Conservation (phyloP, 2,329 filamentous ascomycete species). For the Colletotrichum orchidophilum region DNA sequence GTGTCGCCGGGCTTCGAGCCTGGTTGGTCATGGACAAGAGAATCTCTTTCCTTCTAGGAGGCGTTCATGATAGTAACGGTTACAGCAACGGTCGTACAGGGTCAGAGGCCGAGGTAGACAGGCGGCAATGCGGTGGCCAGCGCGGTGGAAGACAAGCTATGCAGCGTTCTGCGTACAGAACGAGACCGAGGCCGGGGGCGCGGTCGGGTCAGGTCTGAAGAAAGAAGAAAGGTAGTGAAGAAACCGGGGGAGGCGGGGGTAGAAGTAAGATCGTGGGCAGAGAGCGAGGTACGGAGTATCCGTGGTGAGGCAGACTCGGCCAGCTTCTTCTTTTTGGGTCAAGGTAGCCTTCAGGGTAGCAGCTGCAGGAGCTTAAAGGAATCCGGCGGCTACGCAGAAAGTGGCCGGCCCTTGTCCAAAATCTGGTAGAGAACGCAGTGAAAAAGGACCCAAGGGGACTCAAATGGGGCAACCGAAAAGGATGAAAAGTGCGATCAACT, state of each 20-base stretch:
- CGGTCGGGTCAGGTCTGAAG: slow-evolving; percentile 6
- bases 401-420: slow-evolving; percentile 20
- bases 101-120: slow-evolving; percentile 9
- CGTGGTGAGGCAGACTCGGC: background rate
- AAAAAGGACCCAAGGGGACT: slow-evolving; percentile 4
- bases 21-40: slow-evolving; percentile 19
- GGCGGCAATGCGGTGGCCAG: slow-evolving; percentile 29
- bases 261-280: slow-evolving; percentile 9
- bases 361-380: slow-evolving; percentile 29
- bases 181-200: slow-evolving; percentile 30
- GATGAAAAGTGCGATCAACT: slow-evolving; percentile 30
- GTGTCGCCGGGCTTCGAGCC: slow-evolving; percentile 32
- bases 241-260: slow-evolving; percentile 23
- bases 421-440: slow-evolving; percentile 12
- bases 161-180: slow-evolving; percentile 25
- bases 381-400: slow-evolving; percentile 15
- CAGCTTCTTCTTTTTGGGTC: slow-evolving; percentile 8
- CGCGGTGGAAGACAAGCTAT: slow-evolving; percentile 26
- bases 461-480: slow-evolving; percentile 19
- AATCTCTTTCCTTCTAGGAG: slow-evolving; percentile 31
- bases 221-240: slow-evolving; percentile 15
- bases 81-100: slow-evolving; percentile 25
- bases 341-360: slow-evolving; percentile 11
- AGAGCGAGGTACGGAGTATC: background rate
- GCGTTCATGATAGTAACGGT: slow-evolving; percentile 30